Evolutionary conservation across 1,284 basidiomycete species (phyloP), one percentile per base, ranked within the genome.

Genomic region (Athelia sp.): DNA sequence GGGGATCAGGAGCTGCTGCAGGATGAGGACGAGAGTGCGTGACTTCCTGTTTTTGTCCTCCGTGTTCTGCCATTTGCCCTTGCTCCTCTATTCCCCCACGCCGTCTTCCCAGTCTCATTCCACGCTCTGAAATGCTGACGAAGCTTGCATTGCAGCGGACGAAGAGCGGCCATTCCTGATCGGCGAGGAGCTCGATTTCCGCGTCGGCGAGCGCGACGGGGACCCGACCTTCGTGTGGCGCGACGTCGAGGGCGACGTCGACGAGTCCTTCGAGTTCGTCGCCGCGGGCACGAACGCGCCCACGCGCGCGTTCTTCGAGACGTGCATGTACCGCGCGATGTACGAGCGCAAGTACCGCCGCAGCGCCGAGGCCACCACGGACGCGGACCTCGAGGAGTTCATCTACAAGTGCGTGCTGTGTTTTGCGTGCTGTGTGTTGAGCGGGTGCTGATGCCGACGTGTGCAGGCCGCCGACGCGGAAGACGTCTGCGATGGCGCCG

Each of bases 1-100:
- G 95, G 93, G 10, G 95, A 98, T 63, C 91, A 97, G 64, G 90
- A 95, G 60, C 69, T 97, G 26, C 72, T 98, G 13, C 93, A 96
- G 56, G 94, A 98, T 59, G 93, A 97, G 65, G 93, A 94, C 38
- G 96, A 98, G 72, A 92, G 92, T 94, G 65, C 63, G 90, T 75
- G 31, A 29, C 43, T 55, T 42, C 18, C 36, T 35, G 48, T 43
- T 49, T 40, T 45, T 36, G 45, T 13, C 48, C 43, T 22, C 31
- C 19, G 13, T 19, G 22, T 31, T 44, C 35, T 23, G 6, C 35
- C n/a, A n/a, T 29, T 29, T 6, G 32, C 44, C 44, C 43, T 44
- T 53, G 46, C 11, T 45, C 18, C 43, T 22, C 9, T 17, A 9
- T 46, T n/a, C 43, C 15, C 45, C 47, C 52, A 13, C 26, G 6